Evolutionary conservation across 352 stramenopile species (phyloP).

Genomic region (Thraustochytrium striatum): DNA sequence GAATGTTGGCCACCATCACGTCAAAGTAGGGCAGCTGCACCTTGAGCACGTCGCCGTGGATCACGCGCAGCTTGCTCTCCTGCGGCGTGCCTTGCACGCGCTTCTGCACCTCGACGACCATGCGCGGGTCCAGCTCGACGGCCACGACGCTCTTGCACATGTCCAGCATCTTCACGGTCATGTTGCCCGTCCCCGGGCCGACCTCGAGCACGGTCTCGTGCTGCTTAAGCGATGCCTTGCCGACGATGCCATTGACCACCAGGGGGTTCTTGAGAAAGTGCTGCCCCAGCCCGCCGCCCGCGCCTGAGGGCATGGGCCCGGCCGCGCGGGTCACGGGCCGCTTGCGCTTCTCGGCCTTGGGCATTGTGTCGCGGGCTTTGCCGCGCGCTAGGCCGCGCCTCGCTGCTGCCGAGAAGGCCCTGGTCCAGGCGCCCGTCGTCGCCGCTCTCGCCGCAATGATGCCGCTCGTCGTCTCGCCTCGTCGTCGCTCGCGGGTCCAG

Average conservation of each 20-base stretch:
- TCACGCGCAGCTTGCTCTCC: slow-evolving; percentile 90
- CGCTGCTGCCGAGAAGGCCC: too few species aligned
- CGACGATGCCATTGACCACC: slow-evolving; percentile 81
- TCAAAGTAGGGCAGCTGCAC: slow-evolving; percentile 99
- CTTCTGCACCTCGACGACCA: slow-evolving; percentile 98
- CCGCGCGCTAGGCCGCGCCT: too few species aligned
- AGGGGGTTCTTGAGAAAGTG: slow-evolving; percentile 92
- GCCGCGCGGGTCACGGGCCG: slow-evolving; percentile 29
- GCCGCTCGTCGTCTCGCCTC: too few species aligned
- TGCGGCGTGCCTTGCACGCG: slow-evolving; percentile 90
- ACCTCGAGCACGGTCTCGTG: slow-evolving; percentile 95
- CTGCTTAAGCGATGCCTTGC: slow-evolving; percentile 88
- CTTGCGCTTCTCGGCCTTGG: slow-evolving; percentile 49
- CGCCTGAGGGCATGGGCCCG: slow-evolving; percentile 50
- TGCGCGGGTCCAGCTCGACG: slow-evolving; percentile 96
- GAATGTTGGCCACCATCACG: slow-evolving; percentile 97
- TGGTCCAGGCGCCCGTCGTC: too few species aligned
- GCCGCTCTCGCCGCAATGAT: too few species aligned
- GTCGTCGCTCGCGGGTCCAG: too few species aligned
- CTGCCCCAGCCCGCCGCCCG: slow-evolving; percentile 80
- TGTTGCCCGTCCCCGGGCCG: slow-evolving; percentile 94
- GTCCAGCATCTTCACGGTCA: slow-evolving; percentile 97
- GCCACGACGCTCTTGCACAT: slow-evolving; percentile 93
- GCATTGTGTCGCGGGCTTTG: slow-evolving; percentile 16
- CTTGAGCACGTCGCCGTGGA: slow-evolving; percentile 98